phyloP scores from a whole-genome alignment of 805 yeast species.

The Maudiozyma turicensis region DNA sequence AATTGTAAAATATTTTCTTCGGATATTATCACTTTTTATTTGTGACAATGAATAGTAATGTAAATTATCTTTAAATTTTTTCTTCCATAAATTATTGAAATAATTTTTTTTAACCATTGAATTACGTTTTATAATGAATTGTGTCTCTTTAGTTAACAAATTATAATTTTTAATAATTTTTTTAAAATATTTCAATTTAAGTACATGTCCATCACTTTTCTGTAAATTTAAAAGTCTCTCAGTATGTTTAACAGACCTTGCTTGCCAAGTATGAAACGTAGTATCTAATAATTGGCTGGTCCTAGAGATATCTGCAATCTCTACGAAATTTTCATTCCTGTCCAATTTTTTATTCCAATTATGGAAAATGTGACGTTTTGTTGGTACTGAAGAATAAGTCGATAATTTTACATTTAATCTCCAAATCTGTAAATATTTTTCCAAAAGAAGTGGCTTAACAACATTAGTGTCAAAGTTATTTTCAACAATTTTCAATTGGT shows the following conservation, averaged over 20 bases:
- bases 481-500: not conserved
- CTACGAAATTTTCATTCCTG: constrained; percentile 6
- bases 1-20: constrained; percentile 1
- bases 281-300: constrained; percentile 3
- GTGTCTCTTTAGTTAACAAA: constrained; percentile 8
- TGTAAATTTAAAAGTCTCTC: not conserved
- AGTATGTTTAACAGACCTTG: not conserved
- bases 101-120: constrained; percentile 5
- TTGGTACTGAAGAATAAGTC: not conserved
- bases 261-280: constrained; percentile 1
- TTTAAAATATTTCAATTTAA: constrained; percentile 7
- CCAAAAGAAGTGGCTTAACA: not conserved
- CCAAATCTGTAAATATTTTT: not conserved
- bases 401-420: not conserved
- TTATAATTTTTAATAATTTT: constrained; percentile 2
- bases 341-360: constrained; percentile 4
- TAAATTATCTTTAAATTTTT: constrained; percentile 11
- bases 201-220: constrained; percentile 6
- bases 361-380: constrained; percentile 1
- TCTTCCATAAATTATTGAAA: constrained; percentile 16
- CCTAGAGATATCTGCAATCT: constrained; percentile 8
- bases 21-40: constrained; percentile 4
- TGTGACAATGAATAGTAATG: constrained; percentile 7
- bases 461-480: not conserved
- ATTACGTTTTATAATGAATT: constrained; percentile 4